phyloP scores from a whole-genome alignment of 371 early-diverging fungal species.

The Ordospora pajunii region DNA sequence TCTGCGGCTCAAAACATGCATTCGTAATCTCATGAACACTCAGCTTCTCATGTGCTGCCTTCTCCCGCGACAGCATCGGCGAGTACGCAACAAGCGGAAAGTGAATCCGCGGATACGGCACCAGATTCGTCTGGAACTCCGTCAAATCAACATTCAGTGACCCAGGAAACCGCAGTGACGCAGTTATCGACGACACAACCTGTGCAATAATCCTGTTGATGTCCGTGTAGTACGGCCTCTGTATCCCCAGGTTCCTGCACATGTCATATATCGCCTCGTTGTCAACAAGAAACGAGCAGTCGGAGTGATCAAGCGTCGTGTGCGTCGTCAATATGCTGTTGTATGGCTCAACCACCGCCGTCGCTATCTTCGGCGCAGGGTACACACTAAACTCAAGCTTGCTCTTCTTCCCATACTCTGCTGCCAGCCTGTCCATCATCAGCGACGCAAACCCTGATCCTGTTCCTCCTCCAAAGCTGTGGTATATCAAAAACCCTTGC shows the following conservation, averaged over 20 bases:
- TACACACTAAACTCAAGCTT: constrained; percentile 96
- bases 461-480: constrained; percentile 95
- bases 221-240: constrained; percentile 87
- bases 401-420: constrained; percentile 92
- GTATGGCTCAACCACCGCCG: constrained; percentile 81
- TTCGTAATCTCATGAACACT: constrained; percentile 77
- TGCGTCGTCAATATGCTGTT: constrained; percentile 93
- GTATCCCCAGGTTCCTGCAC: constrained; percentile 92
- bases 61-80: constrained; percentile 75
- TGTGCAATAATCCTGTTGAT: constrained; percentile 96
- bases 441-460: constrained; percentile 96
- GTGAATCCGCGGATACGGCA: constrained; percentile 84
- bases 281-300: constrained; percentile 96
- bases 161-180: constrained; percentile 85
- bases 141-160: constrained; percentile 84
- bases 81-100: constrained; percentile 86
- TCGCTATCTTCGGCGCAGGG: constrained; percentile 92
- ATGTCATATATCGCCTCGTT: constrained; percentile 89
- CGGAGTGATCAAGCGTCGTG: constrained; percentile 86
- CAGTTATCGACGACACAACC: constrained; percentile 96
- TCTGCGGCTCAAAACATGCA: constrained; percentile 80
- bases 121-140: constrained; percentile 90
- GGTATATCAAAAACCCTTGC: constrained; percentile 69
- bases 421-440: constrained; percentile 83
- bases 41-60: constrained; percentile 79